A percentile compares a stretch with the other conserved stretches of the same genome.
phyloP scores from a whole-genome alignment of 352 stramenopile species.

The Globisporangium perplexum region DNA sequence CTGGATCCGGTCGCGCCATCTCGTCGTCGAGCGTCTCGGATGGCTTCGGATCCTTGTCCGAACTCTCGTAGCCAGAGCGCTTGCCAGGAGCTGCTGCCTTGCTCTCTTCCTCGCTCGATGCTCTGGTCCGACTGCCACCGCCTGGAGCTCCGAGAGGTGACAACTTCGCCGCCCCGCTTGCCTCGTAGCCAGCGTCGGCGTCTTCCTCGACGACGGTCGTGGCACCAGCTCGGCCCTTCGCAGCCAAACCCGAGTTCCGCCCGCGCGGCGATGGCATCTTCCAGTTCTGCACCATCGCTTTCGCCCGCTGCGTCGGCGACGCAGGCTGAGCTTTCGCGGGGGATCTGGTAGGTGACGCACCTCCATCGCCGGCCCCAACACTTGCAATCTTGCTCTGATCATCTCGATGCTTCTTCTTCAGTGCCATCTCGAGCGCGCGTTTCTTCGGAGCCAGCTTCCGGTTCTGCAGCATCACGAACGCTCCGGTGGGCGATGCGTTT shows the following conservation, averaged over 20 bases:
- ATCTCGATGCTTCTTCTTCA: conserved; percentile 66
- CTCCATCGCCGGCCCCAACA: neutral
- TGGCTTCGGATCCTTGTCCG: neutral
- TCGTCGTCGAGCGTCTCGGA: neutral
- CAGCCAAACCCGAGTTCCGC: neutral
- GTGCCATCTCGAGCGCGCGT: conserved; percentile 44
- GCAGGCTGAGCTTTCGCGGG: neutral
- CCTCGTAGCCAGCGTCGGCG: neutral
- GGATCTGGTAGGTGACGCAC: neutral
- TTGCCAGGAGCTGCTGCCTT: neutral
- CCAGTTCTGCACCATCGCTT: conserved; percentile 20
- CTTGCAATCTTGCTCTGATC: conserved; percentile 16
- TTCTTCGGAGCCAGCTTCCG: conserved; percentile 66
- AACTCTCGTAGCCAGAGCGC: too few species aligned
- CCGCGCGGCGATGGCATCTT: conserved; percentile 10
- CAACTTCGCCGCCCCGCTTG: too few species aligned
- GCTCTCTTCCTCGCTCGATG: neutral
- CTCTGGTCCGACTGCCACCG: neutral
- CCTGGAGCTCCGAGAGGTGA: neutral
- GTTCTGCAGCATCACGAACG: conserved; percentile 61
- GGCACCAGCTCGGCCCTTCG: neutral
- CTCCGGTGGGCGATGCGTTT: conserved; percentile 26
- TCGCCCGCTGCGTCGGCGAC: conserved; percentile 18
- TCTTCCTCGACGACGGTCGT: conserved; percentile 2
- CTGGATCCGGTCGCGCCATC: neutral